These are phyloP conservation scores for Xylariaceae sp. DNA, from an alignment of 2,329 filamentous ascomycete genomes.

Conservation along the genomic window DNA sequence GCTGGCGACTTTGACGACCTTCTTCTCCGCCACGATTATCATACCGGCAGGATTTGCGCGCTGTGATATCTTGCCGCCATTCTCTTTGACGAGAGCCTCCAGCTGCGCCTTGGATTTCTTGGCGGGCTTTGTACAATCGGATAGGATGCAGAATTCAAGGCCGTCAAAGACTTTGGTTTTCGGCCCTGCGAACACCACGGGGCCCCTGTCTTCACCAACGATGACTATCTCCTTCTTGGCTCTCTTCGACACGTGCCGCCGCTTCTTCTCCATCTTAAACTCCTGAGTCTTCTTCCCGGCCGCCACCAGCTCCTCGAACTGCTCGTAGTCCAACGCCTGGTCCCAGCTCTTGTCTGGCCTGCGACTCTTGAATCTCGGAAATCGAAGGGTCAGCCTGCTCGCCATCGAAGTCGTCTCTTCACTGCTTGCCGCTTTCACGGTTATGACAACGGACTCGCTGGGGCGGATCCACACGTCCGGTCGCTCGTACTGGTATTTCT, in stretches of 20 bases:
- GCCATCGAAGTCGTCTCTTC: conserved; percentile 72
- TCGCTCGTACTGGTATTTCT: conserved; percentile 62
- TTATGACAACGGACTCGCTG: conserved; percentile 77
- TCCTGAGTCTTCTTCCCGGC: conserved; percentile 66
- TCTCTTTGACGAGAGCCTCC: conserved; percentile 73
- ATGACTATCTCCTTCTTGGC: conserved; percentile 67
- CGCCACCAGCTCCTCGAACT: conserved; percentile 70
- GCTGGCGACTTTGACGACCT: conserved; percentile 74
- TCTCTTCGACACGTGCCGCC: conserved; percentile 49
- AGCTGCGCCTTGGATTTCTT: conserved; percentile 76
- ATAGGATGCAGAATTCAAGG: conserved; percentile 76
- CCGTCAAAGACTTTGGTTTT: conserved; percentile 66
- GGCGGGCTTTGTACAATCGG: conserved; percentile 61
- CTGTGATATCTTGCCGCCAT: conserved; percentile 77
- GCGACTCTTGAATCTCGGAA: conserved; percentile 80
- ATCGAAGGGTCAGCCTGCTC: conserved; percentile 71
- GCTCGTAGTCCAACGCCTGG: conserved; percentile 68
- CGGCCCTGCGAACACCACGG: conserved; percentile 46
- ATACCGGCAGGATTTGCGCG: conserved; percentile 60
- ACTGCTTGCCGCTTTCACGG: conserved; percentile 81
- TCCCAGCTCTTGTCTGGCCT: conserved; percentile 82
- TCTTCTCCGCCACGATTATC: conserved; percentile 74
- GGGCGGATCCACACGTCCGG: conserved; percentile 94
- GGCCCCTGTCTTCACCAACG: conserved; percentile 57
- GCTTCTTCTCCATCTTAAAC: conserved; percentile 70